Percentiles rank a stretch among this genome's conserved stretches.
These are phyloP conservation scores for Fusarium duplospermum DNA, from an alignment of 2,329 filamentous ascomycete genomes.

Conservation along the genomic window DNA sequence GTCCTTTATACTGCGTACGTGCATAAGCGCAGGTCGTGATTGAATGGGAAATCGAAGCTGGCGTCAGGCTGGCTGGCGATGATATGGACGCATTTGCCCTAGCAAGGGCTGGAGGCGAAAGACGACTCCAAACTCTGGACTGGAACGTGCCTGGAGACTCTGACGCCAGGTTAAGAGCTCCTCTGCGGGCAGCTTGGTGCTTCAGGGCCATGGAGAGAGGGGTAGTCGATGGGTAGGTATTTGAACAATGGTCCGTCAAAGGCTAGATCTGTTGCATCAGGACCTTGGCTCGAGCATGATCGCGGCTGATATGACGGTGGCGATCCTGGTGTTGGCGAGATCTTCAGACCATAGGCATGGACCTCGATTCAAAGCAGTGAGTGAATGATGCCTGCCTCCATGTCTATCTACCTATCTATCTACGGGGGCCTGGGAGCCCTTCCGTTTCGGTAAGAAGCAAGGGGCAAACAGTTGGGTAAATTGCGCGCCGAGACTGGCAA, in stretches of 20 bases:
- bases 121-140: conserved; percentile 9
- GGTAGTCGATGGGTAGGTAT: conserved; percentile 3
- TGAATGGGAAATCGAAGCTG: not conserved
- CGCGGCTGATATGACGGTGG: not conserved
- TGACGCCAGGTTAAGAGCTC: conserved; percentile 5
- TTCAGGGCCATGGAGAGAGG: not conserved
- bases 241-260: conserved; percentile 1
- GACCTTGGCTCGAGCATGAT: not conserved
- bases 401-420: not conserved
- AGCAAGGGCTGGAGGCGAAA: not conserved
- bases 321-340: not conserved
- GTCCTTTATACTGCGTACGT: not conserved
- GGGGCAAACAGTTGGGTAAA: conserved; percentile 1
- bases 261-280: not conserved
- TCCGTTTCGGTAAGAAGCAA: not conserved
- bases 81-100: conserved; percentile 3
- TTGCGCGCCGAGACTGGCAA: conserved; percentile 23
- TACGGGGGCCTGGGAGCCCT: not conserved
- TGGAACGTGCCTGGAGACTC: conserved; percentile 11
- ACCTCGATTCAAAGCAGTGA: not conserved
- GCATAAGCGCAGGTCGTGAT: not conserved
- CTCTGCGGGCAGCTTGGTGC: not conserved
- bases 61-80: not conserved
- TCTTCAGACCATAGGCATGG: not conserved
- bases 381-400: not conserved